Evolutionary conservation across 805 yeast genomes (phyloP), one percentile per base, ranked within the genome.

Genomic region (Metschnikowia gruessii): DNA sequence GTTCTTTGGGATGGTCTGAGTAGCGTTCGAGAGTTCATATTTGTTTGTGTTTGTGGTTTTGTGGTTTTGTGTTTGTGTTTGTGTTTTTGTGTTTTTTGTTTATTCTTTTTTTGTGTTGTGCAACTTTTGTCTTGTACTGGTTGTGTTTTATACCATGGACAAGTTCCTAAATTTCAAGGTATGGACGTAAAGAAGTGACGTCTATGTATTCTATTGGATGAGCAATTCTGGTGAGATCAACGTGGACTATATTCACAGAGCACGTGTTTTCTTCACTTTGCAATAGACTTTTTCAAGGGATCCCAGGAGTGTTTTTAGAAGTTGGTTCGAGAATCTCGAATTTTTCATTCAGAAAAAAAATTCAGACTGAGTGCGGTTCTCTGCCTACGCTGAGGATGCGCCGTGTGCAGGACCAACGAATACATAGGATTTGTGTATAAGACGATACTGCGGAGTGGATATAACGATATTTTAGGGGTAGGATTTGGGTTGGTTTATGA

Each of bases 1-100:
- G 46, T 33, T 39, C 50, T 45, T 16, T 29, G 40, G 19, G 44
- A 31, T 45, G 53, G 48, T 6, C 26, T 30, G 42, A 45, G 48
- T 31, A 36, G 32, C 42, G 48, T 34, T 12, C 45, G 44, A 16
- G 31, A n/a, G 38, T 30, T 37, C 48, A 45, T 30, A 8, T 10
- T 19, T 29, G 31, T 26, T 3, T 35, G 39, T 35, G n/a, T 15
- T n/a, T 37, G 31, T 37, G 40, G 7, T 5, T 30, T 10, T 30
- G 15, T 29, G 31, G 17, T 30, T 30, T 30, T 13, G 33, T 10
- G 33, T 4, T 30, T 30, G 7, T 30, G 17, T 13, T 30, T 30
- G 17, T 15, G 33, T 10, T 3, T 21, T 4, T 5, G 24, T 21
- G 24, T 21, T 21, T 21, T 21, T 21, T 21, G 24, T 21, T 4